These are phyloP conservation scores for Malassezia dermatis DNA, from an alignment of 1,284 basidiomycete species.

Conservation along the genomic window DNA sequence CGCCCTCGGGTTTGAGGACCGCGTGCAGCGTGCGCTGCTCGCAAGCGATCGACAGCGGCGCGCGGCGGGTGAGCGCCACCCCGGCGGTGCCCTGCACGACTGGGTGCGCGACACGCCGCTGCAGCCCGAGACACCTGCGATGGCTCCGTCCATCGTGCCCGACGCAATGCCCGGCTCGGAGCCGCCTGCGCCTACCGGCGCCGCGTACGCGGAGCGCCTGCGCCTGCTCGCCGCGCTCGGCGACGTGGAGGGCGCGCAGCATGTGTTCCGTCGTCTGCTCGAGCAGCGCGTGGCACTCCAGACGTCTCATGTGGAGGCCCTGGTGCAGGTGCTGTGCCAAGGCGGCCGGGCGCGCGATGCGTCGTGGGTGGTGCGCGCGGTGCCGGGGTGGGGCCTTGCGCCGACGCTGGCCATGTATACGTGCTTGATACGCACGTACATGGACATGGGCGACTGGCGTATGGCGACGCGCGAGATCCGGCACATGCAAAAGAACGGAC, in stretches of 20 bases:
- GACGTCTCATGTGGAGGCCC: not conserved
- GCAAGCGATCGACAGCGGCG: not conserved
- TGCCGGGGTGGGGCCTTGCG: conserved; percentile 6
- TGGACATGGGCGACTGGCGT: conserved; percentile 5
- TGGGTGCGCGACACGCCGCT: conserved; percentile 16
- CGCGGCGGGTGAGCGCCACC: not conserved
- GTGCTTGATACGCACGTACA: not conserved
- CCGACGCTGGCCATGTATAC: conserved; percentile 10
- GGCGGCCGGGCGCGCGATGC: conserved; percentile 4
- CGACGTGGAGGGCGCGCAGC: not conserved
- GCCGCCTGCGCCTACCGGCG: not conserved
- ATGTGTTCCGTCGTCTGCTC: conserved; percentile 5
- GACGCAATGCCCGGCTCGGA: not conserved
- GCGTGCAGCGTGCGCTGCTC: conserved; percentile 1
- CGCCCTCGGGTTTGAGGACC: conserved; percentile 12
- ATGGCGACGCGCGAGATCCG: conserved; percentile 1
- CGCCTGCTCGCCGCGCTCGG: conserved; percentile 3
- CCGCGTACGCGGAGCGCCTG: conserved; percentile 7
- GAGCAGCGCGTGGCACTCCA: not conserved
- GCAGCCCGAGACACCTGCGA: not conserved
- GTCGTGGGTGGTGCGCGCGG: conserved; percentile 5
- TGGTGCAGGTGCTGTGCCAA: conserved; percentile 3
- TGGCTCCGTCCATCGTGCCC: not conserved
- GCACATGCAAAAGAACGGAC: not conserved
- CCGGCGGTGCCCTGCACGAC: not conserved